A percentile compares a stretch with the other conserved stretches of the same genome.
These are phyloP conservation scores for Metschnikowia bowlesiae DNA, from an alignment of 805 yeast species.

Conservation along the genomic window DNA sequence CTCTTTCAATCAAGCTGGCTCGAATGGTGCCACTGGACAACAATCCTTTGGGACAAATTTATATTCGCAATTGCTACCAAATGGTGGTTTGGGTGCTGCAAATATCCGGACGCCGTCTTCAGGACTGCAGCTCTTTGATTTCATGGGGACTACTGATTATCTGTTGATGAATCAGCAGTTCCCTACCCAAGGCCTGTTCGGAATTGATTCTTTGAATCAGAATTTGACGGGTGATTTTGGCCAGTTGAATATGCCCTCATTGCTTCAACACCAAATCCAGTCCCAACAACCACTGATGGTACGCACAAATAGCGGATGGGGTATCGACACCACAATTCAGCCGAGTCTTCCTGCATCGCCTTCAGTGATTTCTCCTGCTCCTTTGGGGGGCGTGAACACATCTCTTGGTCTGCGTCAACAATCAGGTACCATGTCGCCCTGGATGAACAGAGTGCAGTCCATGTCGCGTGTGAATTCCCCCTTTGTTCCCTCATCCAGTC, in stretches of 20 bases:
- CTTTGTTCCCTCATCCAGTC: constrained; percentile 25
- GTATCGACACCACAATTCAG: constrained; percentile 25
- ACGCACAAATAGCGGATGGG: constrained; percentile 39
- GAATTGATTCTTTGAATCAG: constrained; percentile 21
- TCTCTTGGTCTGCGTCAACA: constrained; percentile 19
- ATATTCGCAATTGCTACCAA: constrained; percentile 28
- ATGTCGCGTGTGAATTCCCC: constrained; percentile 39
- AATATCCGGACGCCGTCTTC: constrained; percentile 20
- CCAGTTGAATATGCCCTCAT: constrained; percentile 29
- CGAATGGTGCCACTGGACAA: constrained; percentile 6
- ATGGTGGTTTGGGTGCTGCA: constrained; percentile 26
- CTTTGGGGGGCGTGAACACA: constrained; percentile 12
- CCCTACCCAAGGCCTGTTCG: constrained; percentile 22
- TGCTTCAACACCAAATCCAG: constrained; percentile 30
- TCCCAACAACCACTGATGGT: constrained; percentile 28
- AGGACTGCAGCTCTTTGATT: constrained; percentile 14
- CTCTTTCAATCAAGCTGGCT: constrained; percentile 4
- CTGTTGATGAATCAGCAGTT: constrained; percentile 21
- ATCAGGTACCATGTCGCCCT: constrained; percentile 40
- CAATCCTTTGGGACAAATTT: constrained; percentile 16
- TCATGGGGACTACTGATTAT: constrained; percentile 14
- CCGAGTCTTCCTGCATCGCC: constrained; percentile 28
- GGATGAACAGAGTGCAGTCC: constrained; percentile 32
- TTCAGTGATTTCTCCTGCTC: constrained; percentile 18
- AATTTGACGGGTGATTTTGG: constrained; percentile 8